These are phyloP conservation scores for Tarenaya hassleriana DNA, from an alignment of 345 rosid species.

Conservation along the genomic window DNA sequence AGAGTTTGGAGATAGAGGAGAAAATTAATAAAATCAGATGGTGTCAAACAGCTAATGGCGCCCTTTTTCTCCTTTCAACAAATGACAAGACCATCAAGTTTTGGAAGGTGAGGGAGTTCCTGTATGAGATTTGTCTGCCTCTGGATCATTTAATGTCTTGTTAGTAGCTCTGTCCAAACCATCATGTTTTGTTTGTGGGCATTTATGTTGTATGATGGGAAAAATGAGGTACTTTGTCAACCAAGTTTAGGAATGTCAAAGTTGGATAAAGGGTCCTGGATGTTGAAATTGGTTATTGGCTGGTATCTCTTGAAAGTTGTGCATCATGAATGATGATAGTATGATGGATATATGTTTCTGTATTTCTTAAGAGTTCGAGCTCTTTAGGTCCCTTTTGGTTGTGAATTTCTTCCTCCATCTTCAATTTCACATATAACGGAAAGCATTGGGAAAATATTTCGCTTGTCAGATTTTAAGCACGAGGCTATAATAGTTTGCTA, in stretches of 20 bases:
- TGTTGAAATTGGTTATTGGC: neutral
- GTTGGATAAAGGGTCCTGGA: neutral
- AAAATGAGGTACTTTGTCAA: neutral
- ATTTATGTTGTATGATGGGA: constrained; percentile 2
- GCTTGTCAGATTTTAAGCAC: neutral
- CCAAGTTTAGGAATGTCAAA: constrained; percentile 4
- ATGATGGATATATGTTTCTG: constrained; percentile 1
- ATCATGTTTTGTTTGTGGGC: constrained; percentile 1
- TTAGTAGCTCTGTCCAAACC: constrained; percentile 7
- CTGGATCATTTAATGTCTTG: constrained; percentile 1
- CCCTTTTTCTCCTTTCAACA: constrained; percentile 83
- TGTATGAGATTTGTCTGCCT: neutral
- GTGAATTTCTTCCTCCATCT: too few species aligned
- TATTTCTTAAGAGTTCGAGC: constrained; percentile 4
- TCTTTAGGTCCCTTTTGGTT: neutral
- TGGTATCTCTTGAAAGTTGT: neutral
- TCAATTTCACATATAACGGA: too few species aligned
- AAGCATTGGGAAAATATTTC: neutral
- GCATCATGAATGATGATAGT: neutral
- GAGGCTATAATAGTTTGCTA: neutral
- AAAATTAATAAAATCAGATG: constrained; percentile 94
- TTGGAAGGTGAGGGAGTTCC: constrained; percentile 50
- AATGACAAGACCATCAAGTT: constrained; percentile 94
- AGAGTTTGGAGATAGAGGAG: constrained; percentile 99
- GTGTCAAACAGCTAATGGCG: constrained; percentile 79